Conservation (phyloP, 108 stramenopile species). For the Asterionellopsis glacialis region DNA sequence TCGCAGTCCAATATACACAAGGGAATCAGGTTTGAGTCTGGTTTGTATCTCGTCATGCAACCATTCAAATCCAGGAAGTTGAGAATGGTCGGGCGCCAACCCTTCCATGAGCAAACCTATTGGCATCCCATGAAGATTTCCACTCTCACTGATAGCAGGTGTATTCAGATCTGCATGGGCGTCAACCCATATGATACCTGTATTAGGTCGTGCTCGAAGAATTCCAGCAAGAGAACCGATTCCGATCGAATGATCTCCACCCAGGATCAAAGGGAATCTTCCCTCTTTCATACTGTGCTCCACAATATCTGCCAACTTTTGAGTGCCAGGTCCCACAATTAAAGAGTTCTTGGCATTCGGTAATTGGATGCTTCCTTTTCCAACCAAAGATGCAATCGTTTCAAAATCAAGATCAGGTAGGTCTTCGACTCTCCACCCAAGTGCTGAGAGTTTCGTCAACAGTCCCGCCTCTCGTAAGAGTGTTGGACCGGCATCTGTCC, state of each 20-base stretch:
- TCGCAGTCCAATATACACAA: conserved; percentile 96
- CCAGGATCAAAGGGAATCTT: conserved; percentile 86
- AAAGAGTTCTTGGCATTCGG: conserved; percentile 68
- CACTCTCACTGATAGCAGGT: conserved; percentile 80
- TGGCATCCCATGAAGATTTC: conserved; percentile 99
- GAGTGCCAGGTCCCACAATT: conserved; percentile 51
- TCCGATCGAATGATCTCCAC: conserved; percentile 98
- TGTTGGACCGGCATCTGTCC: conserved; percentile 77
- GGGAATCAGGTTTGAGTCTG: conserved; percentile 59
- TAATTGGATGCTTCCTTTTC: conserved; percentile 3
- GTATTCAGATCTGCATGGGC: conserved; percentile 99
- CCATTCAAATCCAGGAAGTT: conserved; percentile 91
- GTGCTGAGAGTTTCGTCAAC: conserved; percentile 46
- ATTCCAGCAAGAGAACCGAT: conserved; percentile 91
- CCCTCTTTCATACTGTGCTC: conserved; percentile 50
- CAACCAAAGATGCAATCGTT: not conserved
- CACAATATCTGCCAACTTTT: conserved; percentile 50
- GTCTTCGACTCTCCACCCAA: conserved; percentile 88
- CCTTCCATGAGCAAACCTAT: conserved; percentile 90
- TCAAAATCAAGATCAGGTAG: conserved; percentile 71
- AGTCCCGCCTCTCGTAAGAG: conserved; percentile 68
- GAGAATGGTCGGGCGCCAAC: conserved; percentile 56
- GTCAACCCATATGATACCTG: conserved; percentile 98
- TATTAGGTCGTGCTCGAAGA: conserved; percentile 75
- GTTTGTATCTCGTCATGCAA: conserved; percentile 44